These are phyloP conservation scores for Aspergillus sp. DNA, from an alignment of 2,329 filamentous ascomycete genomes.

Conservation along the genomic window DNA sequence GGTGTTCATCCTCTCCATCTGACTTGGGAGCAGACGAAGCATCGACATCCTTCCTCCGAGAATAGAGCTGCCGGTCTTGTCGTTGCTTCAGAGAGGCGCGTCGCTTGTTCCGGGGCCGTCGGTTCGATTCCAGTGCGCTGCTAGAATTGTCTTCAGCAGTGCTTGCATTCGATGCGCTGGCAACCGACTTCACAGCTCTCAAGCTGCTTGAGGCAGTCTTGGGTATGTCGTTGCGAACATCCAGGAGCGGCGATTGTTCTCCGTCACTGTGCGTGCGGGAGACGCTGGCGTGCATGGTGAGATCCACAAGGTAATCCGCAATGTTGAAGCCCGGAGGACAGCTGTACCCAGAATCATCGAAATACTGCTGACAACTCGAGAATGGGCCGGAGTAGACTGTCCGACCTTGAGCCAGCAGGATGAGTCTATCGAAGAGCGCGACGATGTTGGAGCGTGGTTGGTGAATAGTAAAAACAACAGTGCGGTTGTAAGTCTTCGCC, in stretches of 20 bases:
- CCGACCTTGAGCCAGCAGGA: slow-evolving; percentile 80
- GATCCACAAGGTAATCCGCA: slow-evolving; percentile 91
- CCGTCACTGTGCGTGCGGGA: slow-evolving; percentile 50
- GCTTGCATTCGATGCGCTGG: slow-evolving; percentile 72
- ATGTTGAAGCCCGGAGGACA: slow-evolving; percentile 98
- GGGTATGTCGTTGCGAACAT: slow-evolving; percentile 53
- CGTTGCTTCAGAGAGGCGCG: slow-evolving; percentile 74
- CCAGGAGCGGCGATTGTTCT: slow-evolving; percentile 46
- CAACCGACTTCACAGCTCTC: slow-evolving; percentile 80
- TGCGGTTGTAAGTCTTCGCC: slow-evolving; percentile 93
- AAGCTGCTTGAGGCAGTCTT: slow-evolving; percentile 79
- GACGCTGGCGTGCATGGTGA: slow-evolving; percentile 88
- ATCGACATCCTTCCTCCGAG: slow-evolving; percentile 63
- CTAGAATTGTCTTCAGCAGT: slow-evolving; percentile 58
- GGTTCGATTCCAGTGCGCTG: slow-evolving; percentile 52
- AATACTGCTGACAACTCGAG: slow-evolving; percentile 80
- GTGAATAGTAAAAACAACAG: slow-evolving; percentile 96
- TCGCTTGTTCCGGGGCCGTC: slow-evolving; percentile 62
- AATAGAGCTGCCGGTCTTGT: slow-evolving; percentile 87
- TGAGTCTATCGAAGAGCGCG: slow-evolving; percentile 87
- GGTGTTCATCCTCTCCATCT: slow-evolving; percentile 54
- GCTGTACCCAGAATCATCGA: slow-evolving; percentile 82
- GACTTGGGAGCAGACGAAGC: slow-evolving; percentile 54
- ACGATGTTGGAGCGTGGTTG: slow-evolving; percentile 98
- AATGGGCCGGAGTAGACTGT: slow-evolving; percentile 94